These are phyloP conservation scores for Lactarius evosmus DNA, from an alignment of 768 basidiomycete species.

Conservation along the genomic window DNA sequence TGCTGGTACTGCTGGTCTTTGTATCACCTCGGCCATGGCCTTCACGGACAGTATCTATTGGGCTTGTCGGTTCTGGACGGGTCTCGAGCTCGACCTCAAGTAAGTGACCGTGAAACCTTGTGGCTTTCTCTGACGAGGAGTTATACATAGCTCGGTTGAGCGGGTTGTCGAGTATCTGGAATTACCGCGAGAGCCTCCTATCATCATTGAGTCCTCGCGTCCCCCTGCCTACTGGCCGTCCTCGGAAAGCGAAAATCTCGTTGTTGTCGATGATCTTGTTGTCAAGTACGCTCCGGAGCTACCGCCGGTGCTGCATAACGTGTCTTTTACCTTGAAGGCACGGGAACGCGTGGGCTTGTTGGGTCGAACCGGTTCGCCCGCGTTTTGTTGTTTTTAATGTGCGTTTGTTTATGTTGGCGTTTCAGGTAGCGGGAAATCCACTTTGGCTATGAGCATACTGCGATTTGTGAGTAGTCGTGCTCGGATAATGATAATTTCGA, in stretches of 20 bases:
- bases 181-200: conserved; percentile 82
- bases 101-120: conserved; percentile 36
- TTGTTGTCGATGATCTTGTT: conserved; percentile 70
- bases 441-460: conserved; percentile 81
- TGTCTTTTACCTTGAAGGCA: conserved; percentile 70
- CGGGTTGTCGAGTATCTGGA: conserved; percentile 89
- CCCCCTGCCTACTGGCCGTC: conserved; percentile 95
- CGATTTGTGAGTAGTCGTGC: conserved; percentile 57
- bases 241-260: conserved; percentile 52
- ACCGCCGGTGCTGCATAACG: conserved; percentile 70
- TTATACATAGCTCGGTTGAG: conserved; percentile 67
- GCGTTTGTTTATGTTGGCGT: conserved; percentile 15
- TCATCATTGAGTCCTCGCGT: conserved; percentile 65
- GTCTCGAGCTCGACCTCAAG: conserved; percentile 74
- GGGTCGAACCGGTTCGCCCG: conserved; percentile 61
- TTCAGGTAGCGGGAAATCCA: conserved; percentile 73
- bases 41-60: conserved; percentile 54
- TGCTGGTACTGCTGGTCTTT: conserved; percentile 64
- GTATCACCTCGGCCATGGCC: conserved; percentile 71
- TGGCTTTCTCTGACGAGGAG: conserved; percentile 17
- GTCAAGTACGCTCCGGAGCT: conserved; percentile 84
- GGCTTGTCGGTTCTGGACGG: conserved; percentile 49
- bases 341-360: conserved; percentile 76
- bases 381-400: background rate
- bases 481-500: background rate